phyloP scores from a whole-genome alignment of 176 grass and related monocot genomes.

The maize (Zea mays) region DNA sequence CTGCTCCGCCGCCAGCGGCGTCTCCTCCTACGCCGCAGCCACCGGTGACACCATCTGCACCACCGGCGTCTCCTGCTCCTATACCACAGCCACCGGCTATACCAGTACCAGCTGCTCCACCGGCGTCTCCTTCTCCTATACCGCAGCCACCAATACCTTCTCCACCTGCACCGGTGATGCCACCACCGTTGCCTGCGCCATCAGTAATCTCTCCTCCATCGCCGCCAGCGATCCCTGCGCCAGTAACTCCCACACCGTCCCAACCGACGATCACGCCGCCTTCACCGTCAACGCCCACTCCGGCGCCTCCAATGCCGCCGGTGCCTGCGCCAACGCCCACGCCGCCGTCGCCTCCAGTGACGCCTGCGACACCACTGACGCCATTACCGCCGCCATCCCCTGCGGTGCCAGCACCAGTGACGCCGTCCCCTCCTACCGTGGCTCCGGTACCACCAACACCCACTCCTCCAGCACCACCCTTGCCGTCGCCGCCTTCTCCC shows the following conservation, averaged over 20 bases:
- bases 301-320: neutral
- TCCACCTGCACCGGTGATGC: neutral
- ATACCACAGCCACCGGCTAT: neutral
- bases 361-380: neutral
- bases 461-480: neutral
- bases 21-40: neutral
- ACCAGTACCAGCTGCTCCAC: neutral
- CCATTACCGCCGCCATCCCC: neutral
- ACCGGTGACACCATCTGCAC: neutral
- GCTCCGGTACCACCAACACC: neutral
- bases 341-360: neutral
- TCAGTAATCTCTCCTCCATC: neutral
- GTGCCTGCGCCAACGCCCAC: slow-evolving; percentile 8
- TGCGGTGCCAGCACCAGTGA: neutral
- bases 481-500: neutral
- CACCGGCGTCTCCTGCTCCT: neutral
- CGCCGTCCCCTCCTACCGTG: neutral
- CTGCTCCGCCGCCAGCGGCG: neutral
- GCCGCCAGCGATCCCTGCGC: neutral
- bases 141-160: neutral
- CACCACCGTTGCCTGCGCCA: slow-evolving; percentile 7
- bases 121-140: neutral
- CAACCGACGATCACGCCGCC: neutral
- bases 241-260: neutral
- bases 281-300: neutral